Percentiles rank a stretch among this genome's conserved stretches.
These are phyloP conservation scores for Neurospora hispaniola DNA, from an alignment of 495 filamentous ascomycete genomes.

Conservation along the genomic window DNA sequence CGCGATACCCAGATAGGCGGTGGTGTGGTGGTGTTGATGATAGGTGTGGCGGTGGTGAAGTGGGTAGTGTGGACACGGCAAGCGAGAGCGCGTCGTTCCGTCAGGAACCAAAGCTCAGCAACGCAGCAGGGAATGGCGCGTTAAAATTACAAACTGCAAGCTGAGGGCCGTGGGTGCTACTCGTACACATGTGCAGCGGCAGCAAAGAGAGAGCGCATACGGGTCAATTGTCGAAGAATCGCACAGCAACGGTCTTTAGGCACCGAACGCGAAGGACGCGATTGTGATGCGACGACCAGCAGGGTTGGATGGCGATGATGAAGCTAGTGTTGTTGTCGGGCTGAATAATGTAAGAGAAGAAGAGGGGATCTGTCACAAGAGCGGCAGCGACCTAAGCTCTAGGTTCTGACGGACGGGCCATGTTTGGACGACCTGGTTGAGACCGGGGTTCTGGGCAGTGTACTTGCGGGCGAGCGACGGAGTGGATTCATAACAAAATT, in stretches of 20 bases:
- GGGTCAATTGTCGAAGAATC: conserved; percentile 1
- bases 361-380: conserved; percentile 1
- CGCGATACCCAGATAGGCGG: background rate
- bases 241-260: background rate
- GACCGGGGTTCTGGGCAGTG: conserved; percentile 3
- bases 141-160: background rate
- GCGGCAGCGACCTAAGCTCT: background rate
- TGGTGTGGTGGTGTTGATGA: background rate
- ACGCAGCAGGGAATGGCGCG: conserved; percentile 16
- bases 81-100: conserved; percentile 23
- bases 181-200: conserved; percentile 6
- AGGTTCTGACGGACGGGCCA: background rate
- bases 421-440: background rate
- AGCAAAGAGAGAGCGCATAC: conserved; percentile 5
- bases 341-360: conserved; percentile 6
- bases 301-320: conserved; percentile 11
- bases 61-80: conserved; percentile 21
- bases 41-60: background rate
- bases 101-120: conserved; percentile 4
- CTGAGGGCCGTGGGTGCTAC: background rate
- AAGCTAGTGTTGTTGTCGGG: conserved; percentile 3
- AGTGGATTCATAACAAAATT: background rate
- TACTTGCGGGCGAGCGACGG: background rate
- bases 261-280: conserved; percentile 1
- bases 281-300: conserved; percentile 14